These are phyloP conservation scores for Phytophthora chlamydospora DNA, from an alignment of 352 stramenopile genomes.

Conservation along the genomic window DNA sequence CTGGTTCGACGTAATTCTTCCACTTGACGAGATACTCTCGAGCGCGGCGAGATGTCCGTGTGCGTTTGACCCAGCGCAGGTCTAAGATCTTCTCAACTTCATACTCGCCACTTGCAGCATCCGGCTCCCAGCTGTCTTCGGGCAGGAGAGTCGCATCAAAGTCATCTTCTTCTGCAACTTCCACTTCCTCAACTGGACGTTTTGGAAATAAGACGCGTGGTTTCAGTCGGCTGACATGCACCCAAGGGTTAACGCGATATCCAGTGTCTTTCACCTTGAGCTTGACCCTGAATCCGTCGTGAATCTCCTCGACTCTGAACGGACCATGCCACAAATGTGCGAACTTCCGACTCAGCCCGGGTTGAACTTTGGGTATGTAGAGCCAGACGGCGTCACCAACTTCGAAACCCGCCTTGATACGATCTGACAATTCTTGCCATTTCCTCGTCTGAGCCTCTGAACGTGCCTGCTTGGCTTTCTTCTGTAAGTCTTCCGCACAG, in stretches of 20 bases:
- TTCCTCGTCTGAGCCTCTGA: not conserved
- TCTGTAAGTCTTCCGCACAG: not conserved
- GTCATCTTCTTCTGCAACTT: too few species aligned
- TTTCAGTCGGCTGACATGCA: too few species aligned
- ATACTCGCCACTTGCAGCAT: too few species aligned
- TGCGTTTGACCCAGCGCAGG: not conserved
- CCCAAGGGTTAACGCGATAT: not conserved
- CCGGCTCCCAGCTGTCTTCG: too few species aligned
- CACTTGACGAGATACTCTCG: not conserved
- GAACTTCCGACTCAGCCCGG: not conserved
- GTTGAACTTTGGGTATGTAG: not conserved
- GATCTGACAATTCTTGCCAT: not conserved
- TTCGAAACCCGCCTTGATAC: not conserved
- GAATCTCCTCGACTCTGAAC: too few species aligned
- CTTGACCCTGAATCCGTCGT: not conserved
- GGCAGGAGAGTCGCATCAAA: too few species aligned
- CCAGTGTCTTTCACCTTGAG: not conserved
- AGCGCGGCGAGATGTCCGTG: not conserved
- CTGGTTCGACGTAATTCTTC: not conserved
- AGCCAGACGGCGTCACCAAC: not conserved
- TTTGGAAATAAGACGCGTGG: too few species aligned
- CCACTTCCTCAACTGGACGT: too few species aligned
- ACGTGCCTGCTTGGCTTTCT: not conserved
- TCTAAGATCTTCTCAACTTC: too few species aligned
- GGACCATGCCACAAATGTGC: not conserved